These are phyloP conservation scores for Pachysandra terminalis DNA, from an alignment of 164 flowering plant genomes.

Conservation along the genomic window DNA sequence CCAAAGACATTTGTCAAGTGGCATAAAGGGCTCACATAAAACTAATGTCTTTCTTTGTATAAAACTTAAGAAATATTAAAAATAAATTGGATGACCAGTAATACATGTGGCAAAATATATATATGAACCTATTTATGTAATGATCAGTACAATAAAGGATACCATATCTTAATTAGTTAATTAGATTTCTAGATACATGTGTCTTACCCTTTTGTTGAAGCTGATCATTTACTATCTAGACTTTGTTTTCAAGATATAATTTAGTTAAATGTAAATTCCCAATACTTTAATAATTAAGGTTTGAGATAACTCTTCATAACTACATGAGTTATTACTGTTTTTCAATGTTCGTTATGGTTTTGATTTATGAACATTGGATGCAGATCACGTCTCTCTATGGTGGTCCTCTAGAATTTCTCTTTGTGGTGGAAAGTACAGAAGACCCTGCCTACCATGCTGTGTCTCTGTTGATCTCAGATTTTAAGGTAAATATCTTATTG, in stretches of 20 bases:
- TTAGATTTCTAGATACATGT: too few relatives aligned
- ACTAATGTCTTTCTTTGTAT: too few relatives aligned
- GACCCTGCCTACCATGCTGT: slow-evolving; percentile 93
- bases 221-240: background rate
- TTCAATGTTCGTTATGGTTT: background rate
- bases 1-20: too few relatives aligned
- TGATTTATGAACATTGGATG: slow-evolving; percentile 11
- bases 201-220: background rate
- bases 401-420: slow-evolving; percentile 88
- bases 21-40: too few relatives aligned
- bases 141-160: background rate
- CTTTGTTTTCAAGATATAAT: background rate
- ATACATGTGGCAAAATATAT: too few relatives aligned
- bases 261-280: background rate
- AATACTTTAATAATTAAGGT: too few relatives aligned
- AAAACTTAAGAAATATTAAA: too few relatives aligned
- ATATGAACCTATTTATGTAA: too few relatives aligned
- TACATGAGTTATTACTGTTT: background rate
- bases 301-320: background rate
- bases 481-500: slow-evolving; percentile 38
- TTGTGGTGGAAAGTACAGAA: slow-evolving; percentile 85
- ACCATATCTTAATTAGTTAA: background rate
- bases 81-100: too few relatives aligned
- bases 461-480: slow-evolving; percentile 49
- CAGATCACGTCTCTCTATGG: slow-evolving; percentile 97